A percentile compares a stretch with the other conserved stretches of the same genome.
Conservation (phyloP, 1,139 yeast species). For the Lizanozyma gosingica region DNA sequence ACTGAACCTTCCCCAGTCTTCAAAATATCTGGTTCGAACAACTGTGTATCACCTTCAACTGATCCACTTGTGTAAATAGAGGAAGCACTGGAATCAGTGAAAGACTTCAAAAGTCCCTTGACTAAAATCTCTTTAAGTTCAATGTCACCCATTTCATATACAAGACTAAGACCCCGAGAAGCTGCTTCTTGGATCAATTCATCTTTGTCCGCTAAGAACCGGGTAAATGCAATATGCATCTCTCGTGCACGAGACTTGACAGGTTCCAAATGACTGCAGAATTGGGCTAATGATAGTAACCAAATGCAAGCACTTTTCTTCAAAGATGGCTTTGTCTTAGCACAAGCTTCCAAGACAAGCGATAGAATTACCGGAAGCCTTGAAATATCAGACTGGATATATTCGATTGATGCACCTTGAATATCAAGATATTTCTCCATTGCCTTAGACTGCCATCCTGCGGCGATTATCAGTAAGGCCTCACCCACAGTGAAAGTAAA, state of each 20-base stretch:
- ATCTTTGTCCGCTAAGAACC: conserved; percentile 68
- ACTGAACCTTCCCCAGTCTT: conserved; percentile 80
- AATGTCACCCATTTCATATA: conserved; percentile 68
- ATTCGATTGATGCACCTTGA: conserved; percentile 11
- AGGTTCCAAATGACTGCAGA: conserved; percentile 43
- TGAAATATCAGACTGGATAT: conserved; percentile 12
- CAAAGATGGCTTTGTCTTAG: conserved; percentile 61
- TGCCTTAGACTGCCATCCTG: conserved; percentile 68
- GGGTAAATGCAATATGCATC: conserved; percentile 68
- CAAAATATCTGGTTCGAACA: conserved; percentile 76
- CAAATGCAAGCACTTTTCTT: conserved; percentile 79
- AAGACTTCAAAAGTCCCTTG: conserved; percentile 65
- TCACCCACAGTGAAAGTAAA: conserved; percentile 76
- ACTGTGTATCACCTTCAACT: conserved; percentile 69
- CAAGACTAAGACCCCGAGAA: conserved; percentile 74
- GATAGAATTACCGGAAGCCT: conserved; percentile 32
- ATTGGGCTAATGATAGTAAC: conserved; percentile 74
- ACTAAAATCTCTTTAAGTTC: conserved; percentile 68
- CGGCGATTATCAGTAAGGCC: conserved; percentile 60
- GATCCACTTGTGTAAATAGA: conserved; percentile 52
- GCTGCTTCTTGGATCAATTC: conserved; percentile 89
- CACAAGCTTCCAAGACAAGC: conserved; percentile 43
- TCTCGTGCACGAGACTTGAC: conserved; percentile 39
- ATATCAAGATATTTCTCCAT: conserved; percentile 47
- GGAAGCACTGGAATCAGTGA: conserved; percentile 60